These are phyloP conservation scores for Aspergillus melleus DNA, from an alignment of 2,329 filamentous ascomycete genomes.

Conservation along the genomic window DNA sequence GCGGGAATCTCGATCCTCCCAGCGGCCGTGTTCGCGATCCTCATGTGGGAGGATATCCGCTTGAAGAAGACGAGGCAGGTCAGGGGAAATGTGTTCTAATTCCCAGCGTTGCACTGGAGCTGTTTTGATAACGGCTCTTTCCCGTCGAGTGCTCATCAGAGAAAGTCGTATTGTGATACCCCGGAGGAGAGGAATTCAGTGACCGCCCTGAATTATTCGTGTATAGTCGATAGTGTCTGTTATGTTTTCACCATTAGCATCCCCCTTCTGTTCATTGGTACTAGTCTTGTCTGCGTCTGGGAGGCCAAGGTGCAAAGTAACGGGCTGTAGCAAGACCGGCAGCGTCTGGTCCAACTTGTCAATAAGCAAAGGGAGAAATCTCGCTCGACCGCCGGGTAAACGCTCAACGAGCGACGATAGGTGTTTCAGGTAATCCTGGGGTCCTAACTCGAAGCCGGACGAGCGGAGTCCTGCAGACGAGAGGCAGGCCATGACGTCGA, in stretches of 20 bases:
- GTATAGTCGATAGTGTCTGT: constrained; percentile 19
- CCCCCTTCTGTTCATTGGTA: neutral
- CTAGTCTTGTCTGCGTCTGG: neutral
- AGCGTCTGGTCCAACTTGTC: constrained; percentile 73
- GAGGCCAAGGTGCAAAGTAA: constrained; percentile 22
- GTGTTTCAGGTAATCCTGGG: constrained; percentile 71
- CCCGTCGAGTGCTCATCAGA: neutral
- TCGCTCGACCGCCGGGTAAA: constrained; percentile 72
- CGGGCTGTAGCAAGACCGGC: constrained; percentile 41
- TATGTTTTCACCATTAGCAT: neutral
- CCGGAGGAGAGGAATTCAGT: constrained; percentile 7
- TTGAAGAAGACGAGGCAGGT: constrained; percentile 9
- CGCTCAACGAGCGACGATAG: constrained; percentile 67
- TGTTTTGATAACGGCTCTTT: neutral
- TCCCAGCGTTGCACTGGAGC: neutral
- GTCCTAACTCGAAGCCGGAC: constrained; percentile 64
- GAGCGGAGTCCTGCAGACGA: constrained; percentile 61
- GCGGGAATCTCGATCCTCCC: neutral
- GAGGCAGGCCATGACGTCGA: constrained; percentile 68
- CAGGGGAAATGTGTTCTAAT: constrained; percentile 10
- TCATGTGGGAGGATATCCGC: constrained; percentile 9
- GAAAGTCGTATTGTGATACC: neutral
- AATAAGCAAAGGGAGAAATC: constrained; percentile 74
- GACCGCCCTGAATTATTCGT: constrained; percentile 23
- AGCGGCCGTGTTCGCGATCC: neutral